These are phyloP conservation scores for Linanthus parryae DNA, from an alignment of 148 eudicot species.

Conservation along the genomic window DNA sequence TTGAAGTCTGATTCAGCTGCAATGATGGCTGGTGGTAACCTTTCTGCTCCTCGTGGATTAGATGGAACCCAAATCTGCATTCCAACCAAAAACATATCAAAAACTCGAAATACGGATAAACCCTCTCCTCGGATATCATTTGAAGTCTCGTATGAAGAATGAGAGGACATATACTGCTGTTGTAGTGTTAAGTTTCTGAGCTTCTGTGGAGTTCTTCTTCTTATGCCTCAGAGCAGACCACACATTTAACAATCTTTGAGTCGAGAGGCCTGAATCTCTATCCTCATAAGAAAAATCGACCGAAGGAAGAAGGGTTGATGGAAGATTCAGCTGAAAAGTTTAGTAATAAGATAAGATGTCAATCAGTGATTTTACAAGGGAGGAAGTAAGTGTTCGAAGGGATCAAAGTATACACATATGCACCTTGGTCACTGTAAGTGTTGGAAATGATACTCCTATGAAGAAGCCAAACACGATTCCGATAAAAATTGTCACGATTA, in stretches of 20 bases:
- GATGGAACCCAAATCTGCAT: slow-evolving; percentile 31
- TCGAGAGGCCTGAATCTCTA: slow-evolving; percentile 14
- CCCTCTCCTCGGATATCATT: no score
- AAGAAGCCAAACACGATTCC: slow-evolving; percentile 68
- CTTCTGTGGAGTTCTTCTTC: slow-evolving; percentile 10
- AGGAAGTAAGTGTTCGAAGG: neutral
- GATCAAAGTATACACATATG: neutral
- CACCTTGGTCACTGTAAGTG: slow-evolving; percentile 54
- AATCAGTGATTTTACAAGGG: neutral
- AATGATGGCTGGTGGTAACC: slow-evolving; percentile 27
- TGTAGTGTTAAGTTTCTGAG: slow-evolving; percentile 13
- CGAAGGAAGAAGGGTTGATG: slow-evolving; percentile 16
- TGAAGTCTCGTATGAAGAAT: neutral
- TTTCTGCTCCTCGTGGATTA: slow-evolving; percentile 33
- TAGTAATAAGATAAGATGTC: neutral
- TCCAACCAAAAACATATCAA: neutral
- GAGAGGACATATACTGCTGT: slow-evolving; percentile 5
- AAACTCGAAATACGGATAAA: neutral
- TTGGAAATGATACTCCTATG: slow-evolving; percentile 57
- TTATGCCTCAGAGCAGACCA: slow-evolving; percentile 1
- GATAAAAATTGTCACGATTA: slow-evolving; percentile 30
- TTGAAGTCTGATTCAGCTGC: slow-evolving; percentile 24
- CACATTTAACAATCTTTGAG: slow-evolving; percentile 8
- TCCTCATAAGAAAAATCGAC: slow-evolving; percentile 7
- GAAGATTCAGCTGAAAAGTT: slow-evolving; percentile 26